Evolutionary conservation across 805 yeast species (phyloP), one percentile per base, ranked within the genome.

Genomic region (Pichia exigua): DNA sequence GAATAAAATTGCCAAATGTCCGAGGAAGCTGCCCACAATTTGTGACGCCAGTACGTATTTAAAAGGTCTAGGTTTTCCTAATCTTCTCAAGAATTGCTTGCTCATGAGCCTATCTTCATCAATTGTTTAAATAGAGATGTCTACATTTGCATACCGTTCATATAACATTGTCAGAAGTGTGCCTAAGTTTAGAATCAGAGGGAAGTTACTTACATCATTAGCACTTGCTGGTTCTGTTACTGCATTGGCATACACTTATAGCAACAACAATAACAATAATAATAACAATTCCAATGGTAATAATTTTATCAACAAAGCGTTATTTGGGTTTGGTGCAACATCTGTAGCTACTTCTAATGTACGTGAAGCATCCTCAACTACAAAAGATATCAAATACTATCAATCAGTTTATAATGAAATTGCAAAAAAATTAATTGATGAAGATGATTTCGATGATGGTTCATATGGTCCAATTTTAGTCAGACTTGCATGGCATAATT

Each of bases 351-450:
- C 57, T 3, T 42, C 57, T 5, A 65, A 67, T 30, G 60, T 69
- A 3, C 66, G 73, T 44, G 64, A 66, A 10, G 76, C 73, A 1
- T 18, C 53, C 3, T 43, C 57, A 22, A 46, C 63, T 47, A 49
- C 70, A 61, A 61, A 72, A 60, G 58, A 70, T 4, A 66, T 62
- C 48, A 71, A 73, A 13, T 87, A 85, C 57, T 90, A 77, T 64
- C 90, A 77, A 66, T 61, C 71, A 53, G 79, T 79, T 54, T 92
- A 82, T 70, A 83, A 80, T 70, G 94, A 81, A 57, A 88, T 79
- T 76, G 97, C 83, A 38, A 64, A 62, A 42, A 77, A 75, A 65
- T 64, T 86, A 24, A 72, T 75, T 56, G 87, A 81, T 44, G 67
- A 71, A 38, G 77, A 73, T 54, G 82, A 71, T 48, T 77, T 73